Percentiles rank a stretch among this genome's conserved stretches.
Conservation (phyloP, 2,329 filamentous ascomycete species). For the Claviceps sp. region DNA sequence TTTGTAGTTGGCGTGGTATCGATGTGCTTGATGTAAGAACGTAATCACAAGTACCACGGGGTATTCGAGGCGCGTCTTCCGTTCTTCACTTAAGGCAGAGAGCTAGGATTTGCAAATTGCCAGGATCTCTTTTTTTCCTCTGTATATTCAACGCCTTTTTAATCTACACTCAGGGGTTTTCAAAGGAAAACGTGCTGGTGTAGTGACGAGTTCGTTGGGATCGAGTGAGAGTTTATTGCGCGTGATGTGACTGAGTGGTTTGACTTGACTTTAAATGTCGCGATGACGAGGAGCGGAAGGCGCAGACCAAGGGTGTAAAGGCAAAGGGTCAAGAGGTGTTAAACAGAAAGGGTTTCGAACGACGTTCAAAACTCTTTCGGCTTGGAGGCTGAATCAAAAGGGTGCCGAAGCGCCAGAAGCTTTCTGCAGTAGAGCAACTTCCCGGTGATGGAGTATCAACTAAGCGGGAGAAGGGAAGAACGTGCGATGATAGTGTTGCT, state of each 20-base stretch:
- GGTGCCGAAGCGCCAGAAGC: constrained; percentile 6
- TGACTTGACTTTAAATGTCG: constrained; percentile 13
- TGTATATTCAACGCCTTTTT: constrained; percentile 18
- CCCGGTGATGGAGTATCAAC: constrained; percentile 9
- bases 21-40: constrained; percentile 16
- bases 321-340: constrained; percentile 15
- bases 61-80: neutral
- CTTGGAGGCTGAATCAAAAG: constrained; percentile 5
- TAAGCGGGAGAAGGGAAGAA: constrained; percentile 13
- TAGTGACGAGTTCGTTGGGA: constrained; percentile 35
- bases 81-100: neutral
- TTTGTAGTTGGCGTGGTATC: neutral
- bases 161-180: constrained; percentile 65
- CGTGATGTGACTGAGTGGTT: constrained; percentile 23
- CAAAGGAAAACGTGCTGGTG: constrained; percentile 93
- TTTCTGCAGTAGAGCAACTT: constrained; percentile 5
- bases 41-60: constrained; percentile 8
- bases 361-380: neutral
- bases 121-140: constrained; percentile 14
- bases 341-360: constrained; percentile 11
- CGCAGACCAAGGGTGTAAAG: constrained; percentile 19
- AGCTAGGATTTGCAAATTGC: constrained; percentile 12
- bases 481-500: constrained; percentile 21
- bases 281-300: constrained; percentile 17
- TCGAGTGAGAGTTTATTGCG: constrained; percentile 26